These are phyloP conservation scores for Gossypium longicalyx DNA, from an alignment of 345 rosid genomes.

Conservation along the genomic window DNA sequence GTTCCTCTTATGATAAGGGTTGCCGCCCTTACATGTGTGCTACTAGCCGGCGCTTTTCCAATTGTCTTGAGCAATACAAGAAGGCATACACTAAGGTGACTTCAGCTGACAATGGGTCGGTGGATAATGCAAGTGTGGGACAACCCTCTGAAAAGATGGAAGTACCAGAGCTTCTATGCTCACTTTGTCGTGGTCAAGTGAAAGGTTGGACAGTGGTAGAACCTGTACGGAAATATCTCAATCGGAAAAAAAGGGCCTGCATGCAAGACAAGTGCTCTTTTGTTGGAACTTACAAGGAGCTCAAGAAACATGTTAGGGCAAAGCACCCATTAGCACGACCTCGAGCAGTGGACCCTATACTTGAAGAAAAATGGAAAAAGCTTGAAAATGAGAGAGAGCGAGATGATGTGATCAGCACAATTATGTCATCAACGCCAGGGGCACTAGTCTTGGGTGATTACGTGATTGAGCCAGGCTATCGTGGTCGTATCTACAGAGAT, in stretches of 20 bases:
- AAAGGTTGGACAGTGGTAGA: constrained; percentile 93
- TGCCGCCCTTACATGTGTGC: constrained; percentile 96
- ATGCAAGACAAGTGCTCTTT: constrained; percentile 74
- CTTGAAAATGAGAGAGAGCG: constrained; percentile 64
- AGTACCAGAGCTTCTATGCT: constrained; percentile 72
- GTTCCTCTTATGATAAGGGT: constrained; percentile 80
- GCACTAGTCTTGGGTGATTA: constrained; percentile 82
- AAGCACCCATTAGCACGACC: constrained; percentile 78
- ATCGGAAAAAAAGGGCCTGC: constrained; percentile 63
- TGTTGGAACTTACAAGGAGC: constrained; percentile 54
- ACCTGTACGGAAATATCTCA: constrained; percentile 58
- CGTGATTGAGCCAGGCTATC: constrained; percentile 67
- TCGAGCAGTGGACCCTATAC: constrained; percentile 67
- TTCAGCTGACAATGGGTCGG: constrained; percentile 25
- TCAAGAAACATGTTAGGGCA: constrained; percentile 70
- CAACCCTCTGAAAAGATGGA: constrained; percentile 31
- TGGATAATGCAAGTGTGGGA: constrained; percentile 24
- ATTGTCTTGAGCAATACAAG: constrained; percentile 83
- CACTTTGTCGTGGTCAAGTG: constrained; percentile 84
- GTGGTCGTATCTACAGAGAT: constrained; percentile 9
- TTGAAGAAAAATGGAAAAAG: constrained; percentile 71
- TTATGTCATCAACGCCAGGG: constrained; percentile 73
- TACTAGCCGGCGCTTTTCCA: constrained; percentile 71
- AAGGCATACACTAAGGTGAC: constrained; percentile 57
- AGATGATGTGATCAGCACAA: constrained; percentile 66